These are phyloP conservation scores for Thermothielavioides terrestris DNA, from an alignment of 495 filamentous ascomycete species.

Conservation along the genomic window DNA sequence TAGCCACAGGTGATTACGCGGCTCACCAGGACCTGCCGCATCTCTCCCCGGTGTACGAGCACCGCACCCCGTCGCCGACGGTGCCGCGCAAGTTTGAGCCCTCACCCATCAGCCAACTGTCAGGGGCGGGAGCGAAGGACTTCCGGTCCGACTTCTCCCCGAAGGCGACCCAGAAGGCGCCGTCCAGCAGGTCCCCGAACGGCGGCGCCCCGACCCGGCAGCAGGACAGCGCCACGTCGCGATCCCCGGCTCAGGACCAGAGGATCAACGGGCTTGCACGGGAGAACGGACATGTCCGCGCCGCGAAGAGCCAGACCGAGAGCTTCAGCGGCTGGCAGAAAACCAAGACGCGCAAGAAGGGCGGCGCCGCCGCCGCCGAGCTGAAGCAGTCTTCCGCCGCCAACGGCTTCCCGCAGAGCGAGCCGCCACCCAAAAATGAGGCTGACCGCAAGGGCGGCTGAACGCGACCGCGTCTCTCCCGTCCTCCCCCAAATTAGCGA, in stretches of 20 bases:
- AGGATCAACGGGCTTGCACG: constrained; percentile 27
- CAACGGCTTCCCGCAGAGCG: constrained; percentile 32
- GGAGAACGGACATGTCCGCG: constrained; percentile 41
- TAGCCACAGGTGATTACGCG: constrained; percentile 31
- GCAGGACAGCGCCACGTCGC: background rate
- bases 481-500: too few species aligned
- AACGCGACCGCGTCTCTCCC: constrained; percentile 1
- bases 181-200: constrained; percentile 12
- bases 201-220: constrained; percentile 18
- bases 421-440: constrained; percentile 42
- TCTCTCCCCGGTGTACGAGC: constrained; percentile 49
- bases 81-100: constrained; percentile 32
- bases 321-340: constrained; percentile 40
- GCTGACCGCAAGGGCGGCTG: constrained; percentile 48
- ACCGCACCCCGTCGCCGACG: constrained; percentile 43
- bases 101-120: constrained; percentile 7
- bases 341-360: constrained; percentile 42
- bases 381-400: constrained; percentile 26
- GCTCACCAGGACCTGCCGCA: constrained; percentile 34
- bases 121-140: constrained; percentile 6
- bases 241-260: constrained; percentile 22
- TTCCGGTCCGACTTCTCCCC: constrained; percentile 7
- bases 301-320: constrained; percentile 43
- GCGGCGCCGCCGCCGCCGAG: constrained; percentile 14
- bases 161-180: constrained; percentile 13